A percentile compares a stretch with the other conserved stretches of the same genome.
Conservation (phyloP, 2,329 filamentous ascomycete species). For the Emmonsiellopsis sp. region DNA sequence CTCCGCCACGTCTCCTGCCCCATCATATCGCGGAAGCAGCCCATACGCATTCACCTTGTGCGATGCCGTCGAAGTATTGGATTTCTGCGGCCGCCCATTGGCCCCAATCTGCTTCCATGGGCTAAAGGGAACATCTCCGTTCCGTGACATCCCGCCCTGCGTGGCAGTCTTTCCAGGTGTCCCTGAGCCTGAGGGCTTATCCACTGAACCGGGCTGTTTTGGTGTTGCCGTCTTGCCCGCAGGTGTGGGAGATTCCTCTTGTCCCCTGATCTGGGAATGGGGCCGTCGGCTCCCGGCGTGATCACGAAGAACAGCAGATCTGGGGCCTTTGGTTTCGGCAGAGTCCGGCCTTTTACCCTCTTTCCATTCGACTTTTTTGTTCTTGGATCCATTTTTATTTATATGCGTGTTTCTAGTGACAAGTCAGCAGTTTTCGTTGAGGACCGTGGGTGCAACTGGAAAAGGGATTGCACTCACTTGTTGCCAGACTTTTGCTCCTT, state of each 20-base stretch:
- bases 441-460: neutral
- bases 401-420: neutral
- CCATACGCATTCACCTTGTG: conserved; percentile 23
- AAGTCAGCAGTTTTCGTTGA: neutral
- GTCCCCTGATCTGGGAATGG: neutral
- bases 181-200: neutral
- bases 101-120: conserved; percentile 15
- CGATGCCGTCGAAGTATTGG: conserved; percentile 18
- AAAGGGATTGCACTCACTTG: neutral
- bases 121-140: conserved; percentile 13
- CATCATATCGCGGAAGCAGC: conserved; percentile 21
- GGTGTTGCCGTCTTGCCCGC: neutral
- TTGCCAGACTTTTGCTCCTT: neutral
- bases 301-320: neutral
- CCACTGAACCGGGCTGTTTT: neutral
- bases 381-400: neutral
- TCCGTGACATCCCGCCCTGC: neutral
- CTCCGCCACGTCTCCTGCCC: conserved; percentile 13
- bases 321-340: neutral
- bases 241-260: neutral
- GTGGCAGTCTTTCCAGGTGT: neutral
- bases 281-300: neutral
- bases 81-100: conserved; percentile 15
- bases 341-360: neutral
- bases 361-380: neutral